Percentiles rank a stretch among this genome's conserved stretches.
Conservation (phyloP, 176 grass and related monocot genomes). For the Sorghum bicolor region Sorghum_bicolor_NCBIv3 NC_012873.2:65290501-65291000, state of each 20-base stretch:
- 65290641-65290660: neutral
- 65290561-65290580: neutral
- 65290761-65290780: neutral
- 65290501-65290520: conserved; percentile 96
- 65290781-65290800: neutral
- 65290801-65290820: neutral
- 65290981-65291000: neutral
- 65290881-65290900: conserved; percentile 14
- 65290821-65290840: neutral
- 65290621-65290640: neutral
- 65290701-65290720: neutral
- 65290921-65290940: neutral
- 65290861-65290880: neutral
- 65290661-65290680: neutral
- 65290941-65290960: neutral
- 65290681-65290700: neutral
- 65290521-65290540: conserved; percentile 92
- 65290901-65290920: conserved; percentile 11
- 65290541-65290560: conserved; percentile 25
- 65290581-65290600: neutral
- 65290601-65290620: neutral
- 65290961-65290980: neutral
- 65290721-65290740: neutral
- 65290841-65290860: neutral
- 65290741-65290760: neutral